Conservation (phyloP, 176 grass and related monocot genomes). For the Poa annua region DNA sequence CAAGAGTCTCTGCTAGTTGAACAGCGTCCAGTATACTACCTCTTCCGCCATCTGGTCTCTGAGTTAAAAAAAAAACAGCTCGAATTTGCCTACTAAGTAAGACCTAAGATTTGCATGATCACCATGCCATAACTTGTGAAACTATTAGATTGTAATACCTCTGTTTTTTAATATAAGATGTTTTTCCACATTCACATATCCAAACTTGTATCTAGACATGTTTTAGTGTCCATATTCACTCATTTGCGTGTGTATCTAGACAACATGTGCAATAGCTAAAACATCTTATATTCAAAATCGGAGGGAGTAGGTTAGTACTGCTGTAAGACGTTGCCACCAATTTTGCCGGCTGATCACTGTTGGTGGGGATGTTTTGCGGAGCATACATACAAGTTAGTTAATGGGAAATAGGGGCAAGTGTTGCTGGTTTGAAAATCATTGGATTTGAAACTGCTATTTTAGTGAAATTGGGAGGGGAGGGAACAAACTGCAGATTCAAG, state of each 20-base stretch:
- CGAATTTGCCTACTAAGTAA: too few species aligned
- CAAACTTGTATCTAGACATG: too few species aligned
- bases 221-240: too few species aligned
- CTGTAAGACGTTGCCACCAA: not conserved
- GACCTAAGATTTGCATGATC: not conserved
- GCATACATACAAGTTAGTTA: not conserved
- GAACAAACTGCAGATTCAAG: not conserved
- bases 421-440: not conserved
- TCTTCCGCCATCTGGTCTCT: too few species aligned
- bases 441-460: not conserved
- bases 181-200: too few species aligned
- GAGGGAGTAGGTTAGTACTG: conserved; percentile 1
- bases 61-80: too few species aligned
- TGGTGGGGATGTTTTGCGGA: not conserved
- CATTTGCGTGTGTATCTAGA: too few species aligned
- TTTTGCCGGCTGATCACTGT: not conserved
- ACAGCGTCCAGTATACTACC: too few species aligned
- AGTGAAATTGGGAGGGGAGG: not conserved
- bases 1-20: too few species aligned
- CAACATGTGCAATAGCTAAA: too few species aligned
- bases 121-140: not conserved
- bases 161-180: too few species aligned
- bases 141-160: conserved; percentile 12
- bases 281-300: too few species aligned
- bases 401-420: not conserved